Evolutionary conservation across 2,329 filamentous ascomycete species (phyloP).

Genomic region (Furcasterigmium sp.): DNA sequence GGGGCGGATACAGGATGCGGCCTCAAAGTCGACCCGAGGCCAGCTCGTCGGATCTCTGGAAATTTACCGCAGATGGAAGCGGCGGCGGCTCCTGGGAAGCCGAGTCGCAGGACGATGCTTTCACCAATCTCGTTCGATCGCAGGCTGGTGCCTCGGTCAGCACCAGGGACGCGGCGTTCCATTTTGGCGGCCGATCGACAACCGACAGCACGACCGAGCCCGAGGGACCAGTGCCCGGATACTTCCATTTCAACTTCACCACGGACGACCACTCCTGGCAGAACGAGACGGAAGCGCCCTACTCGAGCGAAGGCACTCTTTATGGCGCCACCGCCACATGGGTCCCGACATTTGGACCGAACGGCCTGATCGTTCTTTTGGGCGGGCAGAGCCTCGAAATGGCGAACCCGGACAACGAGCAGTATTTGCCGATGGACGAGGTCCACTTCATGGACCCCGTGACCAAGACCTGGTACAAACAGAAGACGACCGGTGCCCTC

Average conservation of each 20-base stretch:
- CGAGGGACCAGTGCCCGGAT: neutral
- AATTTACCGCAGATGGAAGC: constrained; percentile 21
- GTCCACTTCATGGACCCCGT: constrained; percentile 26
- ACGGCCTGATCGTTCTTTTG: constrained; percentile 25
- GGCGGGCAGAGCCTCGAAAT: constrained; percentile 17
- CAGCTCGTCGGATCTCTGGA: constrained; percentile 21
- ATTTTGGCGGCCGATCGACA: constrained; percentile 22
- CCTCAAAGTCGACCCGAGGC: constrained; percentile 6
- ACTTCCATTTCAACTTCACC: neutral
- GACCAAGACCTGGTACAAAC: constrained; percentile 26
- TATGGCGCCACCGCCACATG: constrained; percentile 22
- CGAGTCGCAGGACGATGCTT: constrained; percentile 20
- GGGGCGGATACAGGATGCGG: constrained; percentile 22
- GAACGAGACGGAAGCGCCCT: constrained; percentile 14
- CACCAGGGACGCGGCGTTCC: constrained; percentile 20
- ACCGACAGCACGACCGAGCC: constrained; percentile 12
- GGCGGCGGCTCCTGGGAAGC: constrained; percentile 26
- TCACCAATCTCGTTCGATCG: constrained; percentile 28
- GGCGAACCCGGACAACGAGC: neutral
- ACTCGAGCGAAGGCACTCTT: constrained; percentile 18
- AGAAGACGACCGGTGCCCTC: constrained; percentile 22
- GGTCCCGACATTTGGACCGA: constrained; percentile 22
- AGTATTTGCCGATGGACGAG: constrained; percentile 17
- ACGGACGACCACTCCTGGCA: neutral
- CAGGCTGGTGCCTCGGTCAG: constrained; percentile 16